Conservation (phyloP, 805 yeast species). For the Candida koratica region DNA sequence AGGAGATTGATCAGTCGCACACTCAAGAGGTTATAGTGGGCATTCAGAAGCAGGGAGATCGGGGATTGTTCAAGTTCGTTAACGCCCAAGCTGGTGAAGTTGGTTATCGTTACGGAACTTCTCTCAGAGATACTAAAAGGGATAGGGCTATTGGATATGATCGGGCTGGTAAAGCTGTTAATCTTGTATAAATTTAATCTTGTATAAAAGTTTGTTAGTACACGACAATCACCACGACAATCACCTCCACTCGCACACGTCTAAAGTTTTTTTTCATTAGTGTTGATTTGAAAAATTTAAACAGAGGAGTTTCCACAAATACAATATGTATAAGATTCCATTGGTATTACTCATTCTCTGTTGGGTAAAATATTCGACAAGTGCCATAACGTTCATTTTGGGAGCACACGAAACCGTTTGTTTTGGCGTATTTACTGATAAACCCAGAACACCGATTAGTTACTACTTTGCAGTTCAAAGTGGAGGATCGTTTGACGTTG, state of each 20-base stretch:
- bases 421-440: constrained; percentile 63
- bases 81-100: constrained; percentile 77
- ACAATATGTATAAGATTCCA: constrained; percentile 1
- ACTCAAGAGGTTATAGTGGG: constrained; percentile 44
- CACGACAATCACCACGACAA: background rate
- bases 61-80: constrained; percentile 67
- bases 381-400: constrained; percentile 69
- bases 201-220: no score
- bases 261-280: no score
- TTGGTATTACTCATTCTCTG: constrained; percentile 2
- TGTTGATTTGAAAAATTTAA: constrained; percentile 4
- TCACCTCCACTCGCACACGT: constrained; percentile 1
- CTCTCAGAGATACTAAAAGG: constrained; percentile 82
- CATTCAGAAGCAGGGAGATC: constrained; percentile 63
- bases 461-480: constrained; percentile 81
- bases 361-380: constrained; percentile 29
- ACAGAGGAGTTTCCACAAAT: background rate
- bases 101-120: constrained; percentile 89
- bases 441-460: constrained; percentile 56
- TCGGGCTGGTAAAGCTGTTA: constrained; percentile 57
- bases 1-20: background rate
- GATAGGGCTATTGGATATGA: constrained; percentile 73
- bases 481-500: constrained; percentile 78
- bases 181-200: constrained; percentile 18
- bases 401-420: constrained; percentile 76